Percentiles rank a stretch among this genome's conserved stretches.
Evolutionary conservation across 257 asterid genomes (phyloP).

Genomic region (Przewalskia tangutica): DNA sequence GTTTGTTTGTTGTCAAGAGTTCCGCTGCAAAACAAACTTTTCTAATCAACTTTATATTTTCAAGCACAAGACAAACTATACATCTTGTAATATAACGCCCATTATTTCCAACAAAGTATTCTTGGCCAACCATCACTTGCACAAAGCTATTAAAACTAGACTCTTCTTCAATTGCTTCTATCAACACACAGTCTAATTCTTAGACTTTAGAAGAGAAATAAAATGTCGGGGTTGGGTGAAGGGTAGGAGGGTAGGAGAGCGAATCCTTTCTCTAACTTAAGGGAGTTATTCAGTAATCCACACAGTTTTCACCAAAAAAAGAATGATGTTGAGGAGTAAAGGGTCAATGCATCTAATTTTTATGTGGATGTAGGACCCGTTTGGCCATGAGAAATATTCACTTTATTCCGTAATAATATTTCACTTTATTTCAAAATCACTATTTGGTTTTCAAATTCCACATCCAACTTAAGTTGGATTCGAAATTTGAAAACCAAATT

Average conservation of each 20-base stretch:
- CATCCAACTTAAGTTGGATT: no score
- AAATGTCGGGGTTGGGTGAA: background rate
- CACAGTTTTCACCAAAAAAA: background rate
- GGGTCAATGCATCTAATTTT: background rate
- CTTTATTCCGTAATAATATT: no score
- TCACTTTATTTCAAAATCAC: no score
- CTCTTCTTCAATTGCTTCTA: background rate
- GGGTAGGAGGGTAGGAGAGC: background rate
- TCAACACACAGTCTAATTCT: background rate
- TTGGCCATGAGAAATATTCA: no score
- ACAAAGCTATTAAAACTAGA: background rate
- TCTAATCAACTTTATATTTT: slow-evolving; percentile 1
- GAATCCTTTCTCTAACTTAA: background rate
- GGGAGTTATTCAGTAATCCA: background rate
- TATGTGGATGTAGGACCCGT: background rate
- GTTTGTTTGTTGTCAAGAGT: slow-evolving; percentile 86
- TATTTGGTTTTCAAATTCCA: no score
- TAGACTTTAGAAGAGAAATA: background rate
- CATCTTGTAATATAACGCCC: background rate
- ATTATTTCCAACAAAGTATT: background rate
- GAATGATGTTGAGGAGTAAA: background rate
- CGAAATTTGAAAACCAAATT: no score
- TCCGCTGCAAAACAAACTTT: slow-evolving; percentile 55
- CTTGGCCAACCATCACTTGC: background rate
- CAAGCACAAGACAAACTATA: slow-evolving; percentile 2